A percentile compares a stretch with the other conserved stretches of the same genome.
These are phyloP conservation scores for Trichoderma endophyticum DNA, from an alignment of 2,329 filamentous ascomycete species.

Conservation along the genomic window DNA sequence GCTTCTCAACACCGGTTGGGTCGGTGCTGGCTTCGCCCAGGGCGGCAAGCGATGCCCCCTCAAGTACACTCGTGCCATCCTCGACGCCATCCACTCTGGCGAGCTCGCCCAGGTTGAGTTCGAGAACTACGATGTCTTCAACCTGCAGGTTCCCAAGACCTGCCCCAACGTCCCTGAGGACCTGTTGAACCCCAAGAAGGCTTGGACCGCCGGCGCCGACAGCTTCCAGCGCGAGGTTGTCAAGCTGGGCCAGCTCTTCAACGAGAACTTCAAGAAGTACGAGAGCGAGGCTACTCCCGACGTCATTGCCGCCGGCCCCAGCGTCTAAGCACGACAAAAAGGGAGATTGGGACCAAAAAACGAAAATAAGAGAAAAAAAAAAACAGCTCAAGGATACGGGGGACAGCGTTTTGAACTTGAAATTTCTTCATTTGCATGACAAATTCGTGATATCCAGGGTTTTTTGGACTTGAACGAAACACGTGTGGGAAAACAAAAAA, in stretches of 20 bases:
- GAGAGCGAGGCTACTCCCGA: constrained; percentile 76
- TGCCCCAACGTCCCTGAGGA: constrained; percentile 88
- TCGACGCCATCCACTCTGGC: constrained; percentile 96
- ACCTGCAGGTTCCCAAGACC: constrained; percentile 88
- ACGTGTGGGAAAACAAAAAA: background rate
- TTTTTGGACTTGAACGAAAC: background rate
- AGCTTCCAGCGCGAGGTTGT: constrained; percentile 84
- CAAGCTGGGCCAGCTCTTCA: constrained; percentile 87
- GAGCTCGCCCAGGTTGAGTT: constrained; percentile 91
- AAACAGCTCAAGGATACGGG: background rate
- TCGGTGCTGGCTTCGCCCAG: constrained; percentile 83
- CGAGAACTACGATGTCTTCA: constrained; percentile 95
- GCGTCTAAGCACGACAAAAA: constrained; percentile 26
- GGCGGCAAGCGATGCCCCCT: constrained; percentile 96
- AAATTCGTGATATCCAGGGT: constrained; percentile 10
- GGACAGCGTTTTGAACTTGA: background rate
- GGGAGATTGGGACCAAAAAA: background rate
- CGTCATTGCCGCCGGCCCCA: constrained; percentile 65
- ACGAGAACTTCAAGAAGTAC: constrained; percentile 98
- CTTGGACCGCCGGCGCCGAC: constrained; percentile 79
- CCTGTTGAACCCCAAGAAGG: constrained; percentile 89
- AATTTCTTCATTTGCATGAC: background rate
- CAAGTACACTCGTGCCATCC: constrained; percentile 97
- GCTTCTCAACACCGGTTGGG: constrained; percentile 98
- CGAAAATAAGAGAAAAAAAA: background rate